phyloP scores from a whole-genome alignment of 371 early-diverging fungal species.

The Apophysomyces ossiformis region DNA sequence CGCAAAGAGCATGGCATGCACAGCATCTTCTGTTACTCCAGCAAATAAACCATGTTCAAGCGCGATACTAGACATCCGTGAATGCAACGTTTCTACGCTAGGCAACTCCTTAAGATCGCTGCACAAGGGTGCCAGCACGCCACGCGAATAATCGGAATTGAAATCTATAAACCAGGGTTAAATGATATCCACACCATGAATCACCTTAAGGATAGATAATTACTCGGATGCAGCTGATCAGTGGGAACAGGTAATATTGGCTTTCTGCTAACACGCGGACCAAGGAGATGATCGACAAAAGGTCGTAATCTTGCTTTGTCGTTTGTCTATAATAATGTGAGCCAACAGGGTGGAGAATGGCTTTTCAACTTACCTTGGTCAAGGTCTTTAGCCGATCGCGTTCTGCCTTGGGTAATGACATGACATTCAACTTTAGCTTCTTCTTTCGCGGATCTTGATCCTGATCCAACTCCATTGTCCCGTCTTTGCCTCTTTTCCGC shows the following conservation, averaged over 20 bases:
- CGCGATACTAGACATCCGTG: conserved; percentile 77
- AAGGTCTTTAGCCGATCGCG: conserved; percentile 69
- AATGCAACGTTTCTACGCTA: conserved; percentile 65
- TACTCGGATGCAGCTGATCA: conserved; percentile 57
- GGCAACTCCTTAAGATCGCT: conserved; percentile 75
- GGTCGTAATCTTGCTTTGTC: conserved; percentile 41
- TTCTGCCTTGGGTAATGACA: conserved; percentile 74
- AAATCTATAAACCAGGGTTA: conserved; percentile 34
- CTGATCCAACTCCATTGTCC: conserved; percentile 36
- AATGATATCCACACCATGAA: background rate
- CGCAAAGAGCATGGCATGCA: conserved; percentile 72
- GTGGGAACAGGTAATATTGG: conserved; percentile 52
- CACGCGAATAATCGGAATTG: conserved; percentile 70
- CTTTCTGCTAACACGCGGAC: conserved; percentile 51
- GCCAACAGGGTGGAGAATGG: background rate
- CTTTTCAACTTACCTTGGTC: conserved; percentile 43
- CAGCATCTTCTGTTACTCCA: conserved; percentile 69
- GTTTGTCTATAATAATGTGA: conserved; percentile 21
- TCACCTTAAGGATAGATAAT: background rate
- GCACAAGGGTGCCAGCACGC: conserved; percentile 72
- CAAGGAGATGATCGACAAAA: conserved; percentile 43
- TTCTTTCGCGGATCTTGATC: conserved; percentile 61
- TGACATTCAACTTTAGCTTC: conserved; percentile 71
- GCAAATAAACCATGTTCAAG: conserved; percentile 73
- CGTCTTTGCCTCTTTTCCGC: conserved; percentile 63